Evolutionary conservation across 441 rosid genomes (phyloP), one percentile per base, ranked within the genome.

Genomic region (Mallotus japonicus): DNA sequence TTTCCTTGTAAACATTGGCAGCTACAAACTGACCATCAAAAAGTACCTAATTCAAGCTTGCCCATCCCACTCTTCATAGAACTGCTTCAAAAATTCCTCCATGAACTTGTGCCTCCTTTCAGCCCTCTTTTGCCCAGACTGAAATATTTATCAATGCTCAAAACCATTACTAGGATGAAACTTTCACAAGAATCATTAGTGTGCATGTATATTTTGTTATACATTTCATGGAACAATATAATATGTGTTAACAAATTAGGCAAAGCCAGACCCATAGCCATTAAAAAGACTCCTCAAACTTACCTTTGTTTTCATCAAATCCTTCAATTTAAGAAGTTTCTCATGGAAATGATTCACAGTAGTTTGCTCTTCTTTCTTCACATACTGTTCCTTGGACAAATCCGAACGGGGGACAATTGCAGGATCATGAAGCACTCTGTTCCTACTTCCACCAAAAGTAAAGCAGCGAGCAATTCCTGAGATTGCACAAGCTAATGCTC

Each of bases 401-500:
- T 86, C 85, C 10, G 68, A 72, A 49, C 94, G 88, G 15, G 94
- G 92, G 65, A 65, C 77, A 78, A 88, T 80, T 53, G 85, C 82
- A 54, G 98, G 97, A 81, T 91, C 87, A 50, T 91, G 98, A 72
- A 93, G 92, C 71, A 85, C 83, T 74, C 83, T 78, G 77, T 86
- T 83, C 81, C 89, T 85, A 79, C 89, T 91, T 76, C 95, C 95
- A 70, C 97, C 95, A 65, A 88, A 91, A 13, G 95, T 91, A 74
- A 89, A 88, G 87, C 95, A 91, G 58, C 94, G 91, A 67, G 93
- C 97, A 66, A 93, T 87, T 76, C 97, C 97, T 93, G 79, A 40
- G 67, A 80, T 66, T 20, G 3, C 15, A 61, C 37, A 12, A 37
- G 2, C 32, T 22, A 42, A 61, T 34, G 19, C 22, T 28, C 60